phyloP scores from a whole-genome alignment of 257 asterid species.

The Primulina tabacum region DNA sequence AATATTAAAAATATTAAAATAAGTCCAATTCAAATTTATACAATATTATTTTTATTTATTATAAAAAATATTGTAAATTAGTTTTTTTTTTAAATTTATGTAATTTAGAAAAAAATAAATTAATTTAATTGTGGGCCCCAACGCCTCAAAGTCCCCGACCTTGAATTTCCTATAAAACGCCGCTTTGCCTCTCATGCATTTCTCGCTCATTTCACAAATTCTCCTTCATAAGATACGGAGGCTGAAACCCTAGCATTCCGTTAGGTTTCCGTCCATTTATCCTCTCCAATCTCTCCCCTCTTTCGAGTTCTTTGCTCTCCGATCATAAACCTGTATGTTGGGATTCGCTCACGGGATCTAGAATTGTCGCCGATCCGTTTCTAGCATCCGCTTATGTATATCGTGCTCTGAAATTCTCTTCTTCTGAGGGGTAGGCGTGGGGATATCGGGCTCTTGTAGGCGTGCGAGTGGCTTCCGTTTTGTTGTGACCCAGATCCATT shows the following conservation, averaged over 20 bases:
- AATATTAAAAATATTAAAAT: no score
- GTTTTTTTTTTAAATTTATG: no score
- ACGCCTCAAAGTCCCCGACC: constrained; percentile 17
- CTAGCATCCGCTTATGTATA: neutral
- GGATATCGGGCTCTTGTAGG: constrained; percentile 55
- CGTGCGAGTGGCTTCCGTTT: constrained; percentile 43
- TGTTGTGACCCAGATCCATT: constrained; percentile 62
- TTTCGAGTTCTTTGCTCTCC: neutral
- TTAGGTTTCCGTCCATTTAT: constrained; percentile 37
- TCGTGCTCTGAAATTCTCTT: constrained; percentile 23
- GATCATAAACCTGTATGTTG: constrained; percentile 60
- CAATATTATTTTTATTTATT: no score
- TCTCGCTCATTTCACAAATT: constrained; percentile 61
- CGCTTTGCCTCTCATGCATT: constrained; percentile 51
- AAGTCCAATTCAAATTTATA: no score
- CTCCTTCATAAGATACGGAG: constrained; percentile 20
- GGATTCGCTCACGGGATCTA: constrained; percentile 32
- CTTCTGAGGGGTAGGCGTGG: constrained; percentile 97
- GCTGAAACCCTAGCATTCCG: constrained; percentile 35
- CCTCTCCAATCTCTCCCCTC: neutral
- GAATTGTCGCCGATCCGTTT: constrained; percentile 27
- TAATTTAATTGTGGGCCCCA: constrained; percentile 28
- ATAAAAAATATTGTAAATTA: no score
- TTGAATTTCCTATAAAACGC: constrained; percentile 42
- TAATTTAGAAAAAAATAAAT: no score